Percentiles rank a stretch among this genome's conserved stretches.
Evolutionary conservation across 108 stramenopile genomes (phyloP).

Genomic region (Stephanodiscus triporus): DNA sequence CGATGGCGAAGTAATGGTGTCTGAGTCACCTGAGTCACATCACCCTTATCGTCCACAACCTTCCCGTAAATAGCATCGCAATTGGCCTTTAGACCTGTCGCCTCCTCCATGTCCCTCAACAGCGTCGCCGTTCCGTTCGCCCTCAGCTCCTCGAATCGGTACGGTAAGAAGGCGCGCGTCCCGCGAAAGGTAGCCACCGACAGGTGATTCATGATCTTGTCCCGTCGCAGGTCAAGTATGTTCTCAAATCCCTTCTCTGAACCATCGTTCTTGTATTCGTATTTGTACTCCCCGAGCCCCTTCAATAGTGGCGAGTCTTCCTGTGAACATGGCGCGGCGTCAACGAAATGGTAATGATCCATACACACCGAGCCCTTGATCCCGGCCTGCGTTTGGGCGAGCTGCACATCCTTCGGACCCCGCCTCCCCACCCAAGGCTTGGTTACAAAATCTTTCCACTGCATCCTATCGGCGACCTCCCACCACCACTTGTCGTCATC

Average conservation of each 20-base stretch:
- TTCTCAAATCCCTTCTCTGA: slow-evolving; percentile 39
- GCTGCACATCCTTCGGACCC: not conserved
- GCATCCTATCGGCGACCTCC: not conserved
- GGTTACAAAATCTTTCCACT: no score
- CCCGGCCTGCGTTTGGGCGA: not conserved
- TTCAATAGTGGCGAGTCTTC: slow-evolving; percentile 19
- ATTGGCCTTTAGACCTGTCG: slow-evolving; percentile 36
- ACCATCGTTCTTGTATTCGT: slow-evolving; percentile 50
- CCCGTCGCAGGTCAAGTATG: slow-evolving; percentile 55
- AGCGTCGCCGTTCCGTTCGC: slow-evolving; percentile 26
- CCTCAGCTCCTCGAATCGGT: slow-evolving; percentile 53
- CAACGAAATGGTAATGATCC: slow-evolving; percentile 4
- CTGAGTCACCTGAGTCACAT: not conserved
- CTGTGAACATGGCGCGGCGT: slow-evolving; percentile 26
- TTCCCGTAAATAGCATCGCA: slow-evolving; percentile 27
- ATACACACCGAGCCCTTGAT: slow-evolving; percentile 20
- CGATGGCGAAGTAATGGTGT: not conserved
- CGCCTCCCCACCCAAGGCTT: slow-evolving; percentile 1
- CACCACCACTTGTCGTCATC: slow-evolving; percentile 32
- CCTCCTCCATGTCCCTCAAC: slow-evolving; percentile 42
- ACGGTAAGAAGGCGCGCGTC: slow-evolving; percentile 27
- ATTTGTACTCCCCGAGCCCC: slow-evolving; percentile 20
- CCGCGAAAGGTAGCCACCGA: slow-evolving; percentile 20
- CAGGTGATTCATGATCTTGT: slow-evolving; percentile 60
- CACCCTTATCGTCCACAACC: not conserved